A percentile compares a stretch with the other conserved stretches of the same genome.
Evolutionary conservation across 768 basidiomycete species (phyloP).

Genomic region (Tremella fuciformis): DNA sequence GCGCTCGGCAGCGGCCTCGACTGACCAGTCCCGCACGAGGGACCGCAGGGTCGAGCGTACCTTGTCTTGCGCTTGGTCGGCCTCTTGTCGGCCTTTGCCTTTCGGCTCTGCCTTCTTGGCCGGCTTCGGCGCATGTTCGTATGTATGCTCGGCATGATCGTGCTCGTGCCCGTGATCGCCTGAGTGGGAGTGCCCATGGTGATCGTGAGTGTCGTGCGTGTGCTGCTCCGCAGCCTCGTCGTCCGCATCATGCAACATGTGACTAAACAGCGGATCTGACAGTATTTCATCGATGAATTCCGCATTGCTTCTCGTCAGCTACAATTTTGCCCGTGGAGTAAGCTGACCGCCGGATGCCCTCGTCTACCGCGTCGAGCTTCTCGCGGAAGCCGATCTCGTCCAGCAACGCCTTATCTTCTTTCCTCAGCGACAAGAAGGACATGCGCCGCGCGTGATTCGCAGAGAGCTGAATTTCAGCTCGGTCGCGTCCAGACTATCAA

Average conservation of each 20-base stretch:
- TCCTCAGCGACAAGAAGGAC: slow-evolving; percentile 69
- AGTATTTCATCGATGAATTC: slow-evolving; percentile 72
- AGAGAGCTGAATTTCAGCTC: slow-evolving; percentile 55
- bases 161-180: slow-evolving; percentile 43
- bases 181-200: slow-evolving; percentile 36
- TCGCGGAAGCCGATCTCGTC: slow-evolving; percentile 68
- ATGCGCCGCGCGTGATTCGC: slow-evolving; percentile 69
- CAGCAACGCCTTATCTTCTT: slow-evolving; percentile 67
- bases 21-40: slow-evolving; percentile 89
- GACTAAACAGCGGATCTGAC: slow-evolving; percentile 69
- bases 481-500: not conserved
- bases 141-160: slow-evolving; percentile 13
- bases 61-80: slow-evolving; percentile 64
- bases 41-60: slow-evolving; percentile 87
- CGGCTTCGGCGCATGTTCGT: not conserved
- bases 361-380: slow-evolving; percentile 75
- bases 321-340: not conserved
- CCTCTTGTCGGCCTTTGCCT: slow-evolving; percentile 6
- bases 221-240: not conserved
- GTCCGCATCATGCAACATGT: slow-evolving; percentile 26
- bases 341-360: slow-evolving; percentile 60
- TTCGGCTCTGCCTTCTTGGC: not conserved
- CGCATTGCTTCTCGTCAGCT: slow-evolving; percentile 60
- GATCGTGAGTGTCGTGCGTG: slow-evolving; percentile 8
- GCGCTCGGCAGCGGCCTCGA: slow-evolving; percentile 74